These are phyloP conservation scores for Xanthoconium separans DNA, from an alignment of 1,284 basidiomycete species.

Conservation along the genomic window DNA sequence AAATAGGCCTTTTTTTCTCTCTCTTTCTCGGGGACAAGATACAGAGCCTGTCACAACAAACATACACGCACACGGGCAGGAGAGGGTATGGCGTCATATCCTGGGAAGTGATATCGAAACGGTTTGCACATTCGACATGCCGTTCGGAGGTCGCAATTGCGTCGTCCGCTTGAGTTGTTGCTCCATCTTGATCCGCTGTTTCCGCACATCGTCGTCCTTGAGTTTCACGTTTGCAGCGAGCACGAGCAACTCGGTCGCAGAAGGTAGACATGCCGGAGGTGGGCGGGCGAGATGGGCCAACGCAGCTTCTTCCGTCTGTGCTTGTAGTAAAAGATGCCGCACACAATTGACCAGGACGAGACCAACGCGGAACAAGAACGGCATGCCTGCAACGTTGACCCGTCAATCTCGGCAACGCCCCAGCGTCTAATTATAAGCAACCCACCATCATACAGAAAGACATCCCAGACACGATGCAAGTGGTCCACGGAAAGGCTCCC, in stretches of 20 bases:
- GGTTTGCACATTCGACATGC: constrained; percentile 25
- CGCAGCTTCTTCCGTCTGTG: constrained; percentile 47
- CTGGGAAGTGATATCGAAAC: constrained; percentile 32
- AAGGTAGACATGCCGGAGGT: constrained; percentile 52
- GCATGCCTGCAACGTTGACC: constrained; percentile 52
- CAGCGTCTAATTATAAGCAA: background rate
- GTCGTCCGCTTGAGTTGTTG: constrained; percentile 61
- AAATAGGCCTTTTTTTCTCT: background rate
- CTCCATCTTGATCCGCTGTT: constrained; percentile 72
- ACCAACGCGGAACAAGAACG: constrained; percentile 79
- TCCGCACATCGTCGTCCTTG: constrained; percentile 80
- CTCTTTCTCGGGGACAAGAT: background rate
- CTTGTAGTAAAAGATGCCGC: constrained; percentile 57
- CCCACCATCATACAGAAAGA: constrained; percentile 84
- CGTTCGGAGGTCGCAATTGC: constrained; percentile 37
- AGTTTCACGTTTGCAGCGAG: constrained; percentile 66
- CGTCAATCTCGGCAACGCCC: constrained; percentile 2
- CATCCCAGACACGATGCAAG: constrained; percentile 81
- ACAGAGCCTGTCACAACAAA: constrained; percentile 15
- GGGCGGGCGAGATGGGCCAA: constrained; percentile 53
- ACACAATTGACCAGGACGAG: constrained; percentile 71
- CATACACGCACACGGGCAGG: constrained; percentile 5
- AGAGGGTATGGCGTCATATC: constrained; percentile 8
- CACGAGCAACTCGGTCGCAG: constrained; percentile 60
- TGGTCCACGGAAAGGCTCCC: constrained; percentile 77